These are phyloP conservation scores for Andrographis paniculata DNA, from an alignment of 305 asterid genomes.

Conservation along the genomic window DNA sequence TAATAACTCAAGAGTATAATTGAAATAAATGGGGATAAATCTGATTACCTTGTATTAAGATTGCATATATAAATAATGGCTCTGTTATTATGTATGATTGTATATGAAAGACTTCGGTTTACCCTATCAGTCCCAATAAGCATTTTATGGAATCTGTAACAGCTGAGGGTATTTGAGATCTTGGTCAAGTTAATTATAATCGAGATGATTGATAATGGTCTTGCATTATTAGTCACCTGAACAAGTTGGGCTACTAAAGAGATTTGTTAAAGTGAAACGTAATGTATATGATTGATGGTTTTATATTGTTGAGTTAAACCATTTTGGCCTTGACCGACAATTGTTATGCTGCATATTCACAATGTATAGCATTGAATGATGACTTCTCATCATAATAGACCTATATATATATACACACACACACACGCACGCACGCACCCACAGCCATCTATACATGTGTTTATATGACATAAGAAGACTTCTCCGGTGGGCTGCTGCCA, in stretches of 20 bases:
- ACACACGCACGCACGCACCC: too few relatives aligned
- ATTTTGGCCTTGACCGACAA: neutral
- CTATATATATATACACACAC: neutral
- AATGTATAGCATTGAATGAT: neutral
- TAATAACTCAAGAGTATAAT: too few relatives aligned
- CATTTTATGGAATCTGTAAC: neutral
- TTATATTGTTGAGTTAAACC: neutral
- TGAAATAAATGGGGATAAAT: neutral
- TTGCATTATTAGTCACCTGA: too few relatives aligned
- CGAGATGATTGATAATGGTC: too few relatives aligned
- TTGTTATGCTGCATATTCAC: neutral
- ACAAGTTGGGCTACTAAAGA: neutral
- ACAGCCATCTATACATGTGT: neutral
- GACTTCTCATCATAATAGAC: neutral
- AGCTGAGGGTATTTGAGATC: too few relatives aligned
- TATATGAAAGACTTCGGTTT: neutral
- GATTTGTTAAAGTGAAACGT: too few relatives aligned
- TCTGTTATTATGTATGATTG: too few relatives aligned
- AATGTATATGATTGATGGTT: too few relatives aligned
- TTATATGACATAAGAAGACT: neutral
- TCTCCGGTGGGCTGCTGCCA: neutral
- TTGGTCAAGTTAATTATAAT: too few relatives aligned
- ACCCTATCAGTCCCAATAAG: too few relatives aligned
- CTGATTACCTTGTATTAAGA: neutral
- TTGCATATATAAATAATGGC: too few relatives aligned